Percentiles rank a stretch among this genome's conserved stretches.
Evolutionary conservation across 148 eudicot species (phyloP).

Genomic region (Diospyros kaki): DNA sequence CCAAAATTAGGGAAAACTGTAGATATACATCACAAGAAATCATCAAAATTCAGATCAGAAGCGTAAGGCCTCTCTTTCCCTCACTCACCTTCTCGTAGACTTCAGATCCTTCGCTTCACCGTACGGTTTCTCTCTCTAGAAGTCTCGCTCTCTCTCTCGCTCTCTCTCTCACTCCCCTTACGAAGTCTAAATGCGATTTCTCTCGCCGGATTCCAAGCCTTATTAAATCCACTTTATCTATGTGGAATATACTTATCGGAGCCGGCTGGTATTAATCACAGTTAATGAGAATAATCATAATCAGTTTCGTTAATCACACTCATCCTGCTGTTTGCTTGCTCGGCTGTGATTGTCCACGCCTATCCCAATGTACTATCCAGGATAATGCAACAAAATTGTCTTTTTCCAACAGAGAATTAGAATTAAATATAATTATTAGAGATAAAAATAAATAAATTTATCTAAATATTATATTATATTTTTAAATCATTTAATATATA

Average conservation of each 20-base stretch:
- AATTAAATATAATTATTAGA: no score
- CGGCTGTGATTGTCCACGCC: no score
- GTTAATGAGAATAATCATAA: no score
- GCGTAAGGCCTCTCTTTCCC: conserved; percentile 4
- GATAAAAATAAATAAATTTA: no score
- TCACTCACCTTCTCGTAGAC: not conserved
- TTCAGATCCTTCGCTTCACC: conserved; percentile 7
- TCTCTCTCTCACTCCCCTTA: not conserved
- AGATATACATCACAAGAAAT: not conserved
- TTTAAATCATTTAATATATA: no score
- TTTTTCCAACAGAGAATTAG: no score
- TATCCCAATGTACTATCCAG: no score
- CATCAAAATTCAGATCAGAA: no score
- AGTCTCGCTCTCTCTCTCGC: not conserved
- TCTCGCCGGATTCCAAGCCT: conserved; percentile 24
- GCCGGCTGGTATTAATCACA: not conserved
- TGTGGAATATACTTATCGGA: not conserved
- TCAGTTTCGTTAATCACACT: not conserved
- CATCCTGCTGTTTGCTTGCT: no score
- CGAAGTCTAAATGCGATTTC: not conserved
- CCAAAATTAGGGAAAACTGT: not conserved
- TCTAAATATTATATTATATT: no score
- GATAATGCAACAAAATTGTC: no score
- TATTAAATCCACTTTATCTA: conserved; percentile 29
- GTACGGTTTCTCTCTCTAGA: conserved; percentile 1